These are phyloP conservation scores for Ganoderma boninense DNA, from an alignment of 1,284 basidiomycete species.

Conservation along the genomic window DNA sequence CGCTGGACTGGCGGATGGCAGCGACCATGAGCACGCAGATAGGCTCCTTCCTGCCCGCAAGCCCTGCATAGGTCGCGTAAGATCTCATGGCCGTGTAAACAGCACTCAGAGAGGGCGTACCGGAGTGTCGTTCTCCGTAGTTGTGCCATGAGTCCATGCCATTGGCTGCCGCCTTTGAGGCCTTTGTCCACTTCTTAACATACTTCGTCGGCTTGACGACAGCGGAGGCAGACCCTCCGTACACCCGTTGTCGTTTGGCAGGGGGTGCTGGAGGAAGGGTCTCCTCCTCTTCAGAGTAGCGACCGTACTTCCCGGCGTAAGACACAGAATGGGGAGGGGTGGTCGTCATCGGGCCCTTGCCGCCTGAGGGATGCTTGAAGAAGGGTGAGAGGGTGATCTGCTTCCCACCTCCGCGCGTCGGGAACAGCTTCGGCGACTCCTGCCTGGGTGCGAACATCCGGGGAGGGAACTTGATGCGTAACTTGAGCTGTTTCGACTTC, in stretches of 20 bases:
- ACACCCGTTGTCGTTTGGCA: constrained; percentile 35
- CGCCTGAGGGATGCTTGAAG: constrained; percentile 25
- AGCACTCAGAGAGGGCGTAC: constrained; percentile 14
- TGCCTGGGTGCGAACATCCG: constrained; percentile 29
- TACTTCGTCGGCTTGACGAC: constrained; percentile 3
- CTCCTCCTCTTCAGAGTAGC: constrained; percentile 22
- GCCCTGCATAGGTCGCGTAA: constrained; percentile 30
- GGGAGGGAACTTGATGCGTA: constrained; percentile 48
- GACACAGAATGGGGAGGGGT: constrained; percentile 27
- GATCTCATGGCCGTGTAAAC: constrained; percentile 17
- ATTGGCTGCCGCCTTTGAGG: constrained; percentile 11
- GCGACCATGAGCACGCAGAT: constrained; percentile 54
- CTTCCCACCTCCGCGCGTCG: constrained; percentile 30
- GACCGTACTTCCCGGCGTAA: constrained; percentile 21
- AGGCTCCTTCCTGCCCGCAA: constrained; percentile 34
- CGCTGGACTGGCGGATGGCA: constrained; percentile 55
- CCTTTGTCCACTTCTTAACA: constrained; percentile 17
- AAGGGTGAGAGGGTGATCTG: constrained; percentile 35
- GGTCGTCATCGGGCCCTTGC: constrained; percentile 22
- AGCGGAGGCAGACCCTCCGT: constrained; percentile 2
- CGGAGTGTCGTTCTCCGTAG: constrained; percentile 23
- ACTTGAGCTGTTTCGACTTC: constrained; percentile 46
- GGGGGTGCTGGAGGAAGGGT: constrained; percentile 23
- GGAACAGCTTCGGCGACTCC: constrained; percentile 16
- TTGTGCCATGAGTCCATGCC: constrained; percentile 3